These are phyloP conservation scores for Epichloe uncinata DNA, from an alignment of 2,329 filamentous ascomycete species.

Conservation along the genomic window DNA sequence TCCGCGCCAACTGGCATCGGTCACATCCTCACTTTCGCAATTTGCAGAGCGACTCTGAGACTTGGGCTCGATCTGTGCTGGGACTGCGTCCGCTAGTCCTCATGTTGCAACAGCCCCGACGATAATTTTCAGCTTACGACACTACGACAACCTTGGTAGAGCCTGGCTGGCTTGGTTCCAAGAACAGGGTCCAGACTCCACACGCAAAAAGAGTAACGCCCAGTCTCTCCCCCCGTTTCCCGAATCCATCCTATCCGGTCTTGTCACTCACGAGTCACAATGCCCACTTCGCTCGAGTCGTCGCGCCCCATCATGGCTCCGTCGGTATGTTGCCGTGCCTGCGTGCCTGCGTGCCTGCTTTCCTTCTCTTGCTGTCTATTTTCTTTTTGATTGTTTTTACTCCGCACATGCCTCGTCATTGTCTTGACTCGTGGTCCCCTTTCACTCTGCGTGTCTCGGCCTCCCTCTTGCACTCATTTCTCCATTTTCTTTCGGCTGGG, in stretches of 20 bases:
- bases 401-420: not conserved
- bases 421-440: conserved; percentile 5
- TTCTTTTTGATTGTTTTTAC: not conserved
- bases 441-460: conserved; percentile 3
- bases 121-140: not conserved
- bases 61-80: too few relatives aligned
- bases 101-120: not conserved
- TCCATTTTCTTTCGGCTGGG: not conserved
- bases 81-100: too few relatives aligned
- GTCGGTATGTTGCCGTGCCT: conserved; percentile 35
- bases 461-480: conserved; percentile 4
- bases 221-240: not conserved
- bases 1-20: not conserved
- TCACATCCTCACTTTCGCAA: not conserved
- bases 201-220: not conserved
- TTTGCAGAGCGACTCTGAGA: not conserved
- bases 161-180: not conserved
- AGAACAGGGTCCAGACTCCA: not conserved
- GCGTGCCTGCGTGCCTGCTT: not conserved
- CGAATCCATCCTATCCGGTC: not conserved
- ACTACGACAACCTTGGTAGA: not conserved
- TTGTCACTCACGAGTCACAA: conserved; percentile 13
- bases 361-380: conserved; percentile 4
- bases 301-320: conserved; percentile 49
- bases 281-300: conserved; percentile 47